Percentiles rank a stretch among this genome's conserved stretches.
phyloP scores from a whole-genome alignment of 2,329 filamentous ascomycete species.

The Fusarium mundagurra region DNA sequence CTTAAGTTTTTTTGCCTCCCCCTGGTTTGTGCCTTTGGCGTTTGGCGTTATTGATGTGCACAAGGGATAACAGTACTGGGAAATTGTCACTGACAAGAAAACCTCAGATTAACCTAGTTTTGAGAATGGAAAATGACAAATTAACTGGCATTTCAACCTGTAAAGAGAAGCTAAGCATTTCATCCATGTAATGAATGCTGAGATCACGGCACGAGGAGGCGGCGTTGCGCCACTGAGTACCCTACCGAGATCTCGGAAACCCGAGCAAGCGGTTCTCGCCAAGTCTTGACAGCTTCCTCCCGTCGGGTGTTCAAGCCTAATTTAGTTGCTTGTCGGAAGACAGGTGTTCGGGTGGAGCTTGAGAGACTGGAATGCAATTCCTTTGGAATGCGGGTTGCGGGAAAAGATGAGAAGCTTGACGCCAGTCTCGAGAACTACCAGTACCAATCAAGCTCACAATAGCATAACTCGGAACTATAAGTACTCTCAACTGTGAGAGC shows the following conservation, averaged over 20 bases:
- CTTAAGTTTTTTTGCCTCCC: no score
- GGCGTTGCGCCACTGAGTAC: slow-evolving; percentile 22
- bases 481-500: slow-evolving; percentile 5
- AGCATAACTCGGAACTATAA: neutral
- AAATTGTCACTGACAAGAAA: neutral
- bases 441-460: neutral
- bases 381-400: slow-evolving; percentile 22
- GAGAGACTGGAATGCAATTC: slow-evolving; percentile 7
- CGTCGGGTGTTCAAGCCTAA: neutral
- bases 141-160: neutral
- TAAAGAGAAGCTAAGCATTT: neutral
- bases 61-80: neutral
- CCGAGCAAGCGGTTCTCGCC: slow-evolving; percentile 20
- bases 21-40: neutral
- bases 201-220: neutral
- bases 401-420: slow-evolving; percentile 10
- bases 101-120: neutral
- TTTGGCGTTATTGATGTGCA: neutral
- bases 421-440: neutral
- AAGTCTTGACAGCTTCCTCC: slow-evolving; percentile 7
- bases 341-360: neutral
- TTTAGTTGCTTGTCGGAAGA: neutral
- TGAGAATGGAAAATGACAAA: neutral
- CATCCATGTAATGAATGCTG: neutral
- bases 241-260: slow-evolving; percentile 10